phyloP scores from a whole-genome alignment of 2,329 filamentous ascomycete species.

The Acrocalymma vagum region DNA sequence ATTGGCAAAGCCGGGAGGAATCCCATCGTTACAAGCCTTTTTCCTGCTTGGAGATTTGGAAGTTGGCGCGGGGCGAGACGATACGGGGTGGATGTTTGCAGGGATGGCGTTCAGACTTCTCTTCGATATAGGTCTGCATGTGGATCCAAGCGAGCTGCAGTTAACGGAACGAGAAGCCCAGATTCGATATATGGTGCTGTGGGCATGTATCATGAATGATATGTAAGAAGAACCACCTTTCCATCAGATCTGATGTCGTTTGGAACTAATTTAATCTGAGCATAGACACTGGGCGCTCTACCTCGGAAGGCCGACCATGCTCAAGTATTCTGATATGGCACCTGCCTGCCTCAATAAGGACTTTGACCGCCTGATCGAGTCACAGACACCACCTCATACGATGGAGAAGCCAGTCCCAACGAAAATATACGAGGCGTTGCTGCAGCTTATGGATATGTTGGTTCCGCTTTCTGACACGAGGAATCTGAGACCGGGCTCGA shows the following conservation, averaged over 20 bases:
- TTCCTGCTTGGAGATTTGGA: slow-evolving; percentile 60
- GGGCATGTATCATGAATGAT: slow-evolving; percentile 47
- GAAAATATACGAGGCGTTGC: slow-evolving; percentile 57
- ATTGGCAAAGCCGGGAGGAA: slow-evolving; percentile 57
- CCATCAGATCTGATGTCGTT: not conserved
- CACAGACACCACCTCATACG: slow-evolving; percentile 13
- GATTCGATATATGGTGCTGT: slow-evolving; percentile 57
- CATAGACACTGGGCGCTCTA: slow-evolving; percentile 56
- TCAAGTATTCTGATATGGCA: slow-evolving; percentile 59
- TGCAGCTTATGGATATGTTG: slow-evolving; percentile 60
- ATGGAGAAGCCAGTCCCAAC: slow-evolving; percentile 30
- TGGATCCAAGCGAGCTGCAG: slow-evolving; percentile 49
- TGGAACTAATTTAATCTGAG: slow-evolving; percentile 1
- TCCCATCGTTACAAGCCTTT: slow-evolving; percentile 59
- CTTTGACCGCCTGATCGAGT: slow-evolving; percentile 46
- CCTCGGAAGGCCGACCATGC: slow-evolving; percentile 58
- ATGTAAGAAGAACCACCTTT: too few relatives aligned
- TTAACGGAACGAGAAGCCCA: slow-evolving; percentile 55
- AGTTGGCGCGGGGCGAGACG: slow-evolving; percentile 59
- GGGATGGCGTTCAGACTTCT: slow-evolving; percentile 42
- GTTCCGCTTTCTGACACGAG: slow-evolving; percentile 45
- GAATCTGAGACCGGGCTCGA: slow-evolving; percentile 51
- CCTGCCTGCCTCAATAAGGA: slow-evolving; percentile 54
- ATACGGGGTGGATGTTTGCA: slow-evolving; percentile 62
- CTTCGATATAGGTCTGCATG: slow-evolving; percentile 44